Evolutionary conservation across 805 yeast species (phyloP), one percentile per base, ranked within the genome.

Genomic region (Metschnikowia rubicola): DNA sequence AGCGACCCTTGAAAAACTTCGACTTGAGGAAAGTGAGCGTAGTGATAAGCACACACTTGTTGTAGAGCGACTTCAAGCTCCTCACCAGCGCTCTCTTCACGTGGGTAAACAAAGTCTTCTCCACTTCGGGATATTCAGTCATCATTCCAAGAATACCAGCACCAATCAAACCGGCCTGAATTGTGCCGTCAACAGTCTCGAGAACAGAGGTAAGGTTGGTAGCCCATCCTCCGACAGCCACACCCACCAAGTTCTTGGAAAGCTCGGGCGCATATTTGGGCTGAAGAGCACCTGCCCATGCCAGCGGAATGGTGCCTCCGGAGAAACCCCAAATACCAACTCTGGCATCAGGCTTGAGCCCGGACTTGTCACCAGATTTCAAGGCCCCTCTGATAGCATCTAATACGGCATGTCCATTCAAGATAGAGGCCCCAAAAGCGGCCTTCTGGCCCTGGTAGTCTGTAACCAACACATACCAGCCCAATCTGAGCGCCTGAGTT

Each of bases 241-340:
- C 68, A 19, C 74, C 75, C 52, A 59, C 43, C 46, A 60, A 10
- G 53, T 45, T 42, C 30, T 47, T 31, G 12, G 50, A 28, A 33
- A 57, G 52, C 12, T 70, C 74, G 2, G 68, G 67, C 3, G 74
- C 73, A 47, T 70, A 70, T 1, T 50, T 40, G 10, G 72, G 72
- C 47, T 66, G 71, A 28, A 67, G 51, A 8, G 65, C 59, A 3
- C 68, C 64, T 10, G 72, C 73, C 74, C 74, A 70, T 7, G 67
- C 63, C 17, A 67, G 43, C 10, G 74, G 71, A 30, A 68, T 48
- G 1, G 70, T 58, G 10, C 73, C 74, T 13, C 75, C 75, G 4
- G 71, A 65, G 44, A 65, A 70, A 0, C 75, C 75, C 67, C 67
- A 67, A 39, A 69, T 35, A 8, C 43, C 58, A 17, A 54, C 58